Evolutionary conservation across 495 filamentous ascomycete species (phyloP), one percentile per base, ranked within the genome.

Genomic region (Bathelium albidoporum): DNA sequence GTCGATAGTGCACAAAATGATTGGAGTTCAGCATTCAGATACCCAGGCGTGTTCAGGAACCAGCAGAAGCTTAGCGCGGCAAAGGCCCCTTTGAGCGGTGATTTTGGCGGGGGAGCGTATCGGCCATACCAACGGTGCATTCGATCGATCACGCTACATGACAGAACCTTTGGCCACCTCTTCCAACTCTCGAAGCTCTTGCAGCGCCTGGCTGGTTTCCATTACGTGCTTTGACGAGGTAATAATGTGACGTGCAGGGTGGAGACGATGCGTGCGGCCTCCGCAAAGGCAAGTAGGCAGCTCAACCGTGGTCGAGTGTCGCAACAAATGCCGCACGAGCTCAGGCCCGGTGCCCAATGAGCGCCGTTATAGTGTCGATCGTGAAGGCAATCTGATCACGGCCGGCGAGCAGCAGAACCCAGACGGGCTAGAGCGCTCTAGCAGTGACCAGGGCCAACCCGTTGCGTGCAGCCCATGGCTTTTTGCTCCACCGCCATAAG

Each of bases 401-500:
- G 44, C 14, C 44, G 44, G 16, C 5, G 44, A 3, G 49, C 49
- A 26, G 24, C 49, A 55, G 24, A 11, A 55, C 49, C 49, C 12
- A 55, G 49, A 55, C 12, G 7, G 49, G 49, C 49, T 55, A 49
- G 44, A 49, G 44, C 14, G 14, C 14, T 18, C 16, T 49, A 20
- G 44, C 44, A 49, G 22, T 18, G 44, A 49, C 44, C 9, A 55
- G 49, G 24, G 22, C 24, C 22, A 16, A 28, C 22, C 22, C 20
- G 24, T 55, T 55, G 49, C 49, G 29, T 55, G 49, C 49, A 55
- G 26, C 49, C 49, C 26, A 28, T n/a, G 49, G 22, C 29, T 55
- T 55, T 55, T 55, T n/a, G 22, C 10, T 55, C 49, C 49, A 55
- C 49, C 49, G 49, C 49, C 49, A 55, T 55, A 55, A 55, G 49